Conservation (phyloP, 1,139 yeast species). For the Meyerozyma sp. region DNA sequence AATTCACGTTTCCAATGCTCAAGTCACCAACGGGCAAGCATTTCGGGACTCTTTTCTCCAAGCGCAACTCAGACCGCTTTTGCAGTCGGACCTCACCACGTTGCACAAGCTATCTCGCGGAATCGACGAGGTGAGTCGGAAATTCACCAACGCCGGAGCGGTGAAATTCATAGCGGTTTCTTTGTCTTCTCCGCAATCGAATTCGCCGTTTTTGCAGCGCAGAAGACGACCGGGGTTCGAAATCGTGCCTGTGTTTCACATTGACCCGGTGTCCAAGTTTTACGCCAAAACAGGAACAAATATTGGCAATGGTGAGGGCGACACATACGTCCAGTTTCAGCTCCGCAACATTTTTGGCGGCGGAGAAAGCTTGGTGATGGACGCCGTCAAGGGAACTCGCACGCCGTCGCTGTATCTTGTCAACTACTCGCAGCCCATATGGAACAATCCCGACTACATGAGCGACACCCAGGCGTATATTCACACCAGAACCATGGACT, state of each 20-base stretch:
- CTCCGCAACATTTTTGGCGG: slow-evolving; percentile 81
- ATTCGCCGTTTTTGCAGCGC: slow-evolving; percentile 5
- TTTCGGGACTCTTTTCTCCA: slow-evolving; percentile 49
- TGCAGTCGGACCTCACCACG: slow-evolving; percentile 25
- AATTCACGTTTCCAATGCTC: slow-evolving; percentile 41
- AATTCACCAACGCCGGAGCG: slow-evolving; percentile 38
- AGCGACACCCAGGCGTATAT: slow-evolving; percentile 52
- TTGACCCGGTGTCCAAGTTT: slow-evolving; percentile 60
- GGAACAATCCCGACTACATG: slow-evolving; percentile 46
- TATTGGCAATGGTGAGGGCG: slow-evolving; percentile 93
- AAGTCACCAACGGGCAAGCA: slow-evolving; percentile 48
- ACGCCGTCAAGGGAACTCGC: slow-evolving; percentile 75
- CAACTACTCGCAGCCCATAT: slow-evolving; percentile 59
- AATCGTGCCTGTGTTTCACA: slow-evolving; percentile 51
- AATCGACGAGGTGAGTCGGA: slow-evolving; percentile 39
- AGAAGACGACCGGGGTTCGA: slow-evolving; percentile 25
- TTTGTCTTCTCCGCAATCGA: slow-evolving; percentile 11
- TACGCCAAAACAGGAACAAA: slow-evolving; percentile 89
- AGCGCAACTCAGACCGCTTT: slow-evolving; percentile 51
- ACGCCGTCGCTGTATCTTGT: slow-evolving; percentile 70
- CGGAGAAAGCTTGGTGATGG: slow-evolving; percentile 72
- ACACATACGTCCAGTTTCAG: slow-evolving; percentile 78
- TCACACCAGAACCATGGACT: slow-evolving; percentile 62
- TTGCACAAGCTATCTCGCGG: slow-evolving; percentile 31
- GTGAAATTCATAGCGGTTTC: slow-evolving; percentile 40